Evolutionary conservation across 352 stramenopile species (phyloP).

Genomic region (Phytophthora quininea): DNA sequence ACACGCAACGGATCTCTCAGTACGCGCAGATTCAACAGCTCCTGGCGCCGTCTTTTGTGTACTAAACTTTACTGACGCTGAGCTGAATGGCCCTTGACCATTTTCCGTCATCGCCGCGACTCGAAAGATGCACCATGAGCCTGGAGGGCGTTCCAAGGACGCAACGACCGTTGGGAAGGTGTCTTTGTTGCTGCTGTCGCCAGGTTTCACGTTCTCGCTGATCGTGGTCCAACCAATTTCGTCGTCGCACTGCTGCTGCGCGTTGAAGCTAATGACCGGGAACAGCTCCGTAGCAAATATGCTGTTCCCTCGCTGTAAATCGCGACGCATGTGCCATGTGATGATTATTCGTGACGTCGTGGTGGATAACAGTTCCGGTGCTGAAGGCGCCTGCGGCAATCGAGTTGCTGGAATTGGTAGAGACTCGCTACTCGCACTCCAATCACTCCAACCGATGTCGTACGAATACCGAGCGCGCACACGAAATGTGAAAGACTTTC

Average conservation of each 20-base stretch:
- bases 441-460: constrained; percentile 49
- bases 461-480: constrained; percentile 51
- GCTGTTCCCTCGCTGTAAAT: constrained; percentile 12
- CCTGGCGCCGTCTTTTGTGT: constrained; percentile 35
- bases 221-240: constrained; percentile 58
- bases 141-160: constrained; percentile 40
- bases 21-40: constrained; percentile 27
- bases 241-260: constrained; percentile 57
- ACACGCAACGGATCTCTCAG: constrained; percentile 35
- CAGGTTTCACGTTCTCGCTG: constrained; percentile 30
- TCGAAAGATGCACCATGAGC: constrained; percentile 59
- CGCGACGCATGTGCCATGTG: constrained; percentile 45
- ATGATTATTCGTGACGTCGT: constrained; percentile 46
- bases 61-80: constrained; percentile 36
- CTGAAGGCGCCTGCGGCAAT: constrained; percentile 44
- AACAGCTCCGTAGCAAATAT: constrained; percentile 40
- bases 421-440: constrained; percentile 49
- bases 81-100: constrained; percentile 58
- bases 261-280: constrained; percentile 43
- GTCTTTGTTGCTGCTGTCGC: constrained; percentile 22
- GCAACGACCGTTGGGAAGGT: constrained; percentile 30
- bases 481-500: constrained; percentile 47
- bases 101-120: constrained; percentile 59
- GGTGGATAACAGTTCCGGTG: constrained; percentile 44
- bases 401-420: constrained; percentile 45